Evolutionary conservation across 352 stramenopile species (phyloP), one percentile per base, ranked within the genome.

Genomic region (Pythium scleroteichum): DNA sequence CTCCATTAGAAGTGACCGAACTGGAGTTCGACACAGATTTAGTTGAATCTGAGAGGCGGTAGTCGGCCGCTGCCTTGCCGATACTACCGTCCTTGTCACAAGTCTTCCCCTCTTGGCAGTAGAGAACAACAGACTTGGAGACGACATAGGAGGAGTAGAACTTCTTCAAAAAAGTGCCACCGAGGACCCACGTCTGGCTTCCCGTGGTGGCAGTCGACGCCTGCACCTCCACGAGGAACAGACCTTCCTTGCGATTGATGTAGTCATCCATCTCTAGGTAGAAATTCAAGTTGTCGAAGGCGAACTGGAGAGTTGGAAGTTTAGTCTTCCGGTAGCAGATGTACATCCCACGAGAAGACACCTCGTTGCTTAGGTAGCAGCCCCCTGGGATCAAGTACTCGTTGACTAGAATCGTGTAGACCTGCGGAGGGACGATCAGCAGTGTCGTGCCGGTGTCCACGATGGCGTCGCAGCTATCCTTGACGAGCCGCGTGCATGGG

Each of bases 71-170:
- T 41, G 24, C 19, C 16, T 13, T 35, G 16, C 4, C 4, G 54
- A 72, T 20, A 41, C 4, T 48, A 23, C 47, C 46, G 20, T 57
- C 49, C 26, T 53, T 45, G 24, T 56, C 47, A 44, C 62, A 69
- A 0, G 33, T 57, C 29, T 68, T 69, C 42, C 76, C 78, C 20
- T 88, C 75, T 5, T 75, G 52, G 52, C 83, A 90, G 62, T 93
- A 91, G 64, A 93, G 84, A 0, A 76, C 73, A 23, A 93, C 71
- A 0, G 72, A 74, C 38, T 82, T 50, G 65, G 85, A 81, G 17
- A 88, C 78, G n/a, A 76, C 73, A 62, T 85, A 93, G 22, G 61
- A 65, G 6, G 81, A 82, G 65, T 91, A 93, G 57, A 85, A 93
- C 2, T 73, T 53, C 57, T 90, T 88, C 14, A 93, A 58, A 47